Base-by-base conservation (phyloP, 371 early-diverging fungal genomes). In the Apophysomyces sp. region DNA sequence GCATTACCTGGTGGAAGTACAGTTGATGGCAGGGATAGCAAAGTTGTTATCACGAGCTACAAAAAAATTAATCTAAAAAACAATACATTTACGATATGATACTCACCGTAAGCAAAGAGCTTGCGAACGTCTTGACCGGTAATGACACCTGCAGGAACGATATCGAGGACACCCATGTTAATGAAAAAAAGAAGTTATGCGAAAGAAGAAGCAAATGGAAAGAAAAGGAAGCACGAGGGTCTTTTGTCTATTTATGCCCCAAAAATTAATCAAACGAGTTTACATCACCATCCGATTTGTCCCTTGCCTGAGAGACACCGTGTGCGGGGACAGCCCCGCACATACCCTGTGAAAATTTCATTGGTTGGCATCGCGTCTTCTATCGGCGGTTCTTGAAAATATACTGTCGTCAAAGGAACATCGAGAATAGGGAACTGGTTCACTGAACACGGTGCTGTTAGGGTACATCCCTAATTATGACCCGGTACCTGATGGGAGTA, bases 21-120 rank as follows among this genome's bases (percentile, higher is more conserved):
- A 93, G 88, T 95, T 95, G 79, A 95, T 89, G 56, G 95, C 94
- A 65, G 95, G 95, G 77, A 95, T 95, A 61, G 95, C 95, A 62
- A 93, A 94, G 36, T 81, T 74, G 71, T 94, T 77, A 71, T 90
- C 85, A 63, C 87, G 87, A 52, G 93, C 93, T 79, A 57, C 29
- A 56, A 31, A 51, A 36, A 36, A 52, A 2, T 55, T 37, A 30
- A 39, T 26, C n/a, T n/a, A 37, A 52, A 28, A 27, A 54, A 39
- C 6, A 30, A 32, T 16, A 21, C 8, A 8, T 41, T 30, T 34
- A 4, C 2, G 2, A 15, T 13, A 52, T 8, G 30, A 30, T 32
- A 32, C 18, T 34, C 29, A 24, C 27, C 29, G 32, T 51, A 54
- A 34, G 40, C 32, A 18, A 41, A 62, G 39, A 44, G 16, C 49